These are phyloP conservation scores for Malassezia yamatoensis DNA, from an alignment of 1,284 basidiomycete species.

Conservation along the genomic window DNA sequence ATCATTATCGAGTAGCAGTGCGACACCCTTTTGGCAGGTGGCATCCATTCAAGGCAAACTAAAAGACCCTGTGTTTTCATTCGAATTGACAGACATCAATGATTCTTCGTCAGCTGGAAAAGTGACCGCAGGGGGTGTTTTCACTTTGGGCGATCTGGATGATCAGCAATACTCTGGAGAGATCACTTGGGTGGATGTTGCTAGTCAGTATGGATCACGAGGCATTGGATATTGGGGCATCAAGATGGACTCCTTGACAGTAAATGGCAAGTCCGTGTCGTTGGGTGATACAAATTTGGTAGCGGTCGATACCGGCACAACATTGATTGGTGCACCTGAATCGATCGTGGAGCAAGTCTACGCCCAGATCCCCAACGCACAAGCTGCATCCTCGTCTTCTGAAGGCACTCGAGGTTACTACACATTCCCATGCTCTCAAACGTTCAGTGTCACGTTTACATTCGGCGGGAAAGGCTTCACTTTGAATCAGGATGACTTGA, in stretches of 20 bases:
- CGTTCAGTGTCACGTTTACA: constrained; percentile 59
- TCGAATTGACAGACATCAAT: constrained; percentile 47
- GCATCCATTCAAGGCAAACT: constrained; percentile 54
- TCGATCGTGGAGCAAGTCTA: constrained; percentile 59
- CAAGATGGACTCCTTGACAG: constrained; percentile 49
- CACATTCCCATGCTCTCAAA: constrained; percentile 60
- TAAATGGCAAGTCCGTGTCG: constrained; percentile 48
- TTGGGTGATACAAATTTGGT: constrained; percentile 25
- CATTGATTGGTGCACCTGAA: constrained; percentile 72
- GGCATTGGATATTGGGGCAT: constrained; percentile 52
- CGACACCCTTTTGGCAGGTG: constrained; percentile 63
- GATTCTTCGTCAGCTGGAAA: background rate
- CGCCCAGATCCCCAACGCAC: constrained; percentile 61
- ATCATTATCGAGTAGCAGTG: constrained; percentile 48
- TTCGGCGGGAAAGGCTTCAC: constrained; percentile 68
- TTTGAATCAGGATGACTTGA: constrained; percentile 69
- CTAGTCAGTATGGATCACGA: constrained; percentile 31
- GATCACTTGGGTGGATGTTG: constrained; percentile 48
- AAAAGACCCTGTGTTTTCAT: constrained; percentile 46
- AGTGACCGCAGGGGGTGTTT: constrained; percentile 44
- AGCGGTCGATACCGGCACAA: constrained; percentile 66
- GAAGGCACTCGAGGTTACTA: constrained; percentile 41
- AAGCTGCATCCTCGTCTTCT: constrained; percentile 49
- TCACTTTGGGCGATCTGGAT: constrained; percentile 50
- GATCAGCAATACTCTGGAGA: constrained; percentile 45